phyloP scores from a whole-genome alignment of 2,329 filamentous ascomycete genomes.

The Magnaporthales sp. region DNA sequence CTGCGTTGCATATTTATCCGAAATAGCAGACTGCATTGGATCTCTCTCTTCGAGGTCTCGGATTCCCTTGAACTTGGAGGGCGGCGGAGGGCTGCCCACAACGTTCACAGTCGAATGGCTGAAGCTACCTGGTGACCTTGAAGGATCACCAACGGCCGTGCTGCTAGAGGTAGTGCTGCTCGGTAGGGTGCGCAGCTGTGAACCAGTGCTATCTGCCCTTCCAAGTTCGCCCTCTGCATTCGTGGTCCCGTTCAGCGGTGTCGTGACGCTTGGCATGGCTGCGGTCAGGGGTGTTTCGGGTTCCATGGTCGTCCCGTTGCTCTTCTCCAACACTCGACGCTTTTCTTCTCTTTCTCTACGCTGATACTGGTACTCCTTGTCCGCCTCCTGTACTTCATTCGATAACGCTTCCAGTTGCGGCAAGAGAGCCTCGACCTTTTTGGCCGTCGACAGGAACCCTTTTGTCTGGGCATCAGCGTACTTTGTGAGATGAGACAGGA shows the following conservation, averaged over 20 bases:
- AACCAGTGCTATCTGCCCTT: conserved; percentile 65
- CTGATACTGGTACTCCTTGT: conserved; percentile 95
- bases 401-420: conserved; percentile 86
- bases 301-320: conserved; percentile 63
- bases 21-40: conserved; percentile 37
- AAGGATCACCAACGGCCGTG: conserved; percentile 32
- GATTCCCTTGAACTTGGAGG: conserved; percentile 75
- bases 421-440: conserved; percentile 77
- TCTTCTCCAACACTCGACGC: conserved; percentile 80
- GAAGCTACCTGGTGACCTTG: conserved; percentile 49
- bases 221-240: conserved; percentile 61
- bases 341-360: conserved; percentile 95
- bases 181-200: conserved; percentile 48
- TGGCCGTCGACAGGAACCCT: conserved; percentile 72
- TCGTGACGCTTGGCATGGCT: conserved; percentile 20
- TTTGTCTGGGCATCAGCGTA: conserved; percentile 87
- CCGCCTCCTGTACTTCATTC: conserved; percentile 80
- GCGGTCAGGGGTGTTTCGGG: conserved; percentile 58
- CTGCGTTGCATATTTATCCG: conserved; percentile 55
- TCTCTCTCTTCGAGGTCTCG: conserved; percentile 86
- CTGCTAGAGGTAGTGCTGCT: conserved; percentile 32
- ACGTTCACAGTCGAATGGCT: conserved; percentile 25
- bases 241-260: conserved; percentile 35
- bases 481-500: conserved; percentile 86
- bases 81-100: conserved; percentile 41